These are phyloP conservation scores for Monosporascus sp. DNA, from an alignment of 2,329 filamentous ascomycete species.

Conservation along the genomic window DNA sequence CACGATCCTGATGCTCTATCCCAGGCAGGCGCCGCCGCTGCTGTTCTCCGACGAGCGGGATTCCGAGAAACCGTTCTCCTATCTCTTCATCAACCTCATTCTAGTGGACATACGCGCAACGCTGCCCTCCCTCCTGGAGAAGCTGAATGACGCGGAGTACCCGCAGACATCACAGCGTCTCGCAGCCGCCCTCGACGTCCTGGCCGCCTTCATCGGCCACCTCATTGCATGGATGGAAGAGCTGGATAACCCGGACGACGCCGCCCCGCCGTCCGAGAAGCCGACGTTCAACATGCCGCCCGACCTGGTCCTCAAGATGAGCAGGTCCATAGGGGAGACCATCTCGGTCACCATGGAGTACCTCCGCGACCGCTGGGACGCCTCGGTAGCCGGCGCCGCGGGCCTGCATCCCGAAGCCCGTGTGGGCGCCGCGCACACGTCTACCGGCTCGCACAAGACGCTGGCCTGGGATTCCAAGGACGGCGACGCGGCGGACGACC, in stretches of 20 bases:
- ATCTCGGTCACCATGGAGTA: constrained; percentile 60
- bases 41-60: constrained; percentile 45
- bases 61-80: constrained; percentile 50
- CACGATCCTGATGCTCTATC: constrained; percentile 51
- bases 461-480: constrained; percentile 55
- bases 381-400: constrained; percentile 54
- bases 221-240: constrained; percentile 51
- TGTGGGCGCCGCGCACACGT: constrained; percentile 34
- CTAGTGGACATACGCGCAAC: constrained; percentile 61
- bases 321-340: constrained; percentile 56
- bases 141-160: constrained; percentile 53
- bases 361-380: constrained; percentile 65
- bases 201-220: constrained; percentile 55
- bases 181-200: constrained; percentile 55
- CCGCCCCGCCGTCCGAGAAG: constrained; percentile 3
- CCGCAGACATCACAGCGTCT: constrained; percentile 45
- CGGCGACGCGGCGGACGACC: constrained; percentile 45
- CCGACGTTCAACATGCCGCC: constrained; percentile 44
- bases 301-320: constrained; percentile 55
- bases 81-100: constrained; percentile 58
- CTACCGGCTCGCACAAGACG: constrained; percentile 39
- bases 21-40: constrained; percentile 35
- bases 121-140: constrained; percentile 52
- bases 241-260: constrained; percentile 20
- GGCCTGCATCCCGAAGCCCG: constrained; percentile 56